Conservation (phyloP, 306 rosid genomes). For the Rosa multiflora region DNA sequence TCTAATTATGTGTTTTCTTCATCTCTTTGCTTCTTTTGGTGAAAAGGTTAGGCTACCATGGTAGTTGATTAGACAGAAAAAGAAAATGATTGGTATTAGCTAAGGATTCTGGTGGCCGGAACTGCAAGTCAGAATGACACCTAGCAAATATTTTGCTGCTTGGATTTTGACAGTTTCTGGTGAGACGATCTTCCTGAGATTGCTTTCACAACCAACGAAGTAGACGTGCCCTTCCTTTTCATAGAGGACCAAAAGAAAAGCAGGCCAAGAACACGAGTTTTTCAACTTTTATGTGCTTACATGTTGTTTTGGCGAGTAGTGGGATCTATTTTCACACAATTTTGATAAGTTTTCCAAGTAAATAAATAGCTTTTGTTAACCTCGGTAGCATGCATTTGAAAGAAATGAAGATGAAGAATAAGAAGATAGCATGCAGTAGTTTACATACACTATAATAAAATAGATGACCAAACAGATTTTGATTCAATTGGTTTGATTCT, state of each 20-base stretch:
- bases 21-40: neutral
- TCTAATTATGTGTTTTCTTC: neutral
- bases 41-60: neutral
- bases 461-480: too few species aligned
- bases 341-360: neutral
- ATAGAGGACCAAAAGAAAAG: neutral
- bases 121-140: constrained; percentile 1
- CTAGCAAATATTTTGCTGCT: neutral
- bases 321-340: neutral
- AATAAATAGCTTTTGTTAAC: neutral
- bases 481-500: too few species aligned
- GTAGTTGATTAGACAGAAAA: constrained; percentile 6
- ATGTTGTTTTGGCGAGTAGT: neutral
- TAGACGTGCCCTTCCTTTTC: constrained; percentile 34
- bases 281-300: neutral
- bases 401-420: too few species aligned
- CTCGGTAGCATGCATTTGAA: neutral
- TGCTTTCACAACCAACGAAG: constrained; percentile 27
- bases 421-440: too few species aligned
- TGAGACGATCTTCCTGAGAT: constrained; percentile 10
- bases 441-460: too few species aligned
- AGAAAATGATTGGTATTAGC: neutral
- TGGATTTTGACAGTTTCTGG: neutral
- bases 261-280: constrained; percentile 1
- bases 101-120: constrained; percentile 2